phyloP scores from a whole-genome alignment of 805 yeast genomes.

The Candida endomychidarum region DNA sequence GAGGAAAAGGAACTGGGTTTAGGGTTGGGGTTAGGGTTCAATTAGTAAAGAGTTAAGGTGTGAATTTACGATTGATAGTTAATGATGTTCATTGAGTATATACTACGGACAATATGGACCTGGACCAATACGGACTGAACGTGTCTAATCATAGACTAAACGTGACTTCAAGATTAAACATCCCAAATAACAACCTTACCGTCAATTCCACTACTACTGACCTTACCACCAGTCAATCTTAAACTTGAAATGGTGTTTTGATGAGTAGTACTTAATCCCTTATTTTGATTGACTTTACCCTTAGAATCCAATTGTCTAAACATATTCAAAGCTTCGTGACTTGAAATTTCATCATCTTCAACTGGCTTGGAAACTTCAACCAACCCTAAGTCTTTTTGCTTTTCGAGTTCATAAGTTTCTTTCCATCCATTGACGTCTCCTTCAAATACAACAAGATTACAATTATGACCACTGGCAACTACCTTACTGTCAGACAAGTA shows the following conservation, averaged over 20 bases:
- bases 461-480: constrained; percentile 88
- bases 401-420: constrained; percentile 58
- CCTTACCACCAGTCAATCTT: constrained; percentile 48
- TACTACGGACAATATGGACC: too few relatives aligned
- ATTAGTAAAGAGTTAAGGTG: too few relatives aligned
- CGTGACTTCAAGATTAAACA: constrained; percentile 10
- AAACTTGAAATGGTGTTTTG: constrained; percentile 84
- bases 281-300: constrained; percentile 59
- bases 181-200: constrained; percentile 83
- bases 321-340: constrained; percentile 85
- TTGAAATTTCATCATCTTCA: constrained; percentile 51
- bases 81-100: too few relatives aligned
- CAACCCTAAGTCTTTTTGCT: constrained; percentile 36
- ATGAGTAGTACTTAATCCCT: constrained; percentile 69
- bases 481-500: constrained; percentile 68
- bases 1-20: too few relatives aligned
- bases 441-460: constrained; percentile 82
- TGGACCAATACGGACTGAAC: too few relatives aligned
- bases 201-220: constrained; percentile 78
- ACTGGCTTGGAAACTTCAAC: constrained; percentile 44
- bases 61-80: too few relatives aligned
- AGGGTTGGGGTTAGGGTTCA: too few relatives aligned
- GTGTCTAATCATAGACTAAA: background rate
- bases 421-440: constrained; percentile 67
- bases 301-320: constrained; percentile 93